A percentile compares a stretch with the other conserved stretches of the same genome.
Conservation (phyloP, 768 basidiomycete species). For the Rhizopogon vesiculosus region DNA sequence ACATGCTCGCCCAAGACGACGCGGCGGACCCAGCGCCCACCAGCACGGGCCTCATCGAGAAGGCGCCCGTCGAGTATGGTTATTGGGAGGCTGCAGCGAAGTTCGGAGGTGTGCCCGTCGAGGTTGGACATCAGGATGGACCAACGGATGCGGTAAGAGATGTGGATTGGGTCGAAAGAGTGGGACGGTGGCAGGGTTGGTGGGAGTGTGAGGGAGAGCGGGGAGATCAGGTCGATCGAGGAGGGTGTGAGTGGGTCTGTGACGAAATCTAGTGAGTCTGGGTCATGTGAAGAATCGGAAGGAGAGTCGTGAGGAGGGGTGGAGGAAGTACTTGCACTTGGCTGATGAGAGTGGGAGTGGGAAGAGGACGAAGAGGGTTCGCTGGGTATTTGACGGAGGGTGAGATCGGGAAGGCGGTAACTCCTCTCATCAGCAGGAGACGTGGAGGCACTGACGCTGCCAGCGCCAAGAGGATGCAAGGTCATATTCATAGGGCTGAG, state of each 20-base stretch:
- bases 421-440: constrained; percentile 14
- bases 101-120: constrained; percentile 90
- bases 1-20: constrained; percentile 46
- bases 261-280: neutral
- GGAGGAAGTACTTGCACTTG: neutral
- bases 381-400: constrained; percentile 11
- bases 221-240: constrained; percentile 48
- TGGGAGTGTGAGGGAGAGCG: constrained; percentile 58
- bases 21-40: constrained; percentile 72
- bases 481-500: neutral
- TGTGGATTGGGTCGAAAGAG: constrained; percentile 64
- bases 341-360: neutral
- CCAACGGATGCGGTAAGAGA: constrained; percentile 81
- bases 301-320: neutral
- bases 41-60: constrained; percentile 67
- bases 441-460: constrained; percentile 3
- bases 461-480: neutral
- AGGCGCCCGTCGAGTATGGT: constrained; percentile 75
- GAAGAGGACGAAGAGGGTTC: constrained; percentile 12
- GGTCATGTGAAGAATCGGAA: constrained; percentile 3
- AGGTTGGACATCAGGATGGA: constrained; percentile 73
- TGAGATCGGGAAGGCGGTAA: constrained; percentile 12
- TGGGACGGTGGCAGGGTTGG: constrained; percentile 65
- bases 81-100: constrained; percentile 91
- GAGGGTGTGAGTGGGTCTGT: neutral